Conservation (phyloP, 2,329 filamentous ascomycete genomes). For the Plectosphaerella cucumerina region DNA sequence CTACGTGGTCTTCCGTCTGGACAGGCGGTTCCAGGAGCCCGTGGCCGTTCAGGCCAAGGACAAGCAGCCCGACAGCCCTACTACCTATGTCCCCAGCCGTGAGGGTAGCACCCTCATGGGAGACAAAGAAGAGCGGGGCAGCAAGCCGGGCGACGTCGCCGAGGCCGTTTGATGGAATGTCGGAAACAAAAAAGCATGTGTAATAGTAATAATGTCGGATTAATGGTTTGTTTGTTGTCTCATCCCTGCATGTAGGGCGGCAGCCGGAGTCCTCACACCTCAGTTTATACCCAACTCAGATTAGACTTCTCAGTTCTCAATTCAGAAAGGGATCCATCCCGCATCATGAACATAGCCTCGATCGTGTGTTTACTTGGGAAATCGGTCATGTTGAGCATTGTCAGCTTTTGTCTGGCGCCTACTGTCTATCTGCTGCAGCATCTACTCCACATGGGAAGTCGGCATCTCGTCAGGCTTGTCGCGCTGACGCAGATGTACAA, state of each 20-base stretch:
- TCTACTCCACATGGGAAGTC: background rate
- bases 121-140: background rate
- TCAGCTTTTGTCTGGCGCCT: slow-evolving; percentile 1
- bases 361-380: background rate
- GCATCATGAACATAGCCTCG: too few species aligned
- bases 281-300: too few species aligned
- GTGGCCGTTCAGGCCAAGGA: background rate
- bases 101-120: background rate
- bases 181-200: too few species aligned
- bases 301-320: too few species aligned
- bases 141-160: background rate
- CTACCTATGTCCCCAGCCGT: too few species aligned
- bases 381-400: slow-evolving; percentile 1
- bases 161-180: background rate
- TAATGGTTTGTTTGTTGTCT: too few species aligned
- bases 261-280: too few species aligned
- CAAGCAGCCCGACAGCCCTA: background rate
- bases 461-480: too few species aligned
- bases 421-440: slow-evolving; percentile 2
- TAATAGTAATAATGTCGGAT: too few species aligned
- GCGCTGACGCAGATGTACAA: too few species aligned
- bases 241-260: too few species aligned
- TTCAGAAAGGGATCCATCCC: too few species aligned
- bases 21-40: slow-evolving; percentile 71
- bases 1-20: slow-evolving; percentile 66